Percentiles rank a stretch among this genome's conserved stretches.
These are phyloP conservation scores for Przewalskia tangutica DNA, from an alignment of 257 asterid genomes.

Conservation along the genomic window DNA sequence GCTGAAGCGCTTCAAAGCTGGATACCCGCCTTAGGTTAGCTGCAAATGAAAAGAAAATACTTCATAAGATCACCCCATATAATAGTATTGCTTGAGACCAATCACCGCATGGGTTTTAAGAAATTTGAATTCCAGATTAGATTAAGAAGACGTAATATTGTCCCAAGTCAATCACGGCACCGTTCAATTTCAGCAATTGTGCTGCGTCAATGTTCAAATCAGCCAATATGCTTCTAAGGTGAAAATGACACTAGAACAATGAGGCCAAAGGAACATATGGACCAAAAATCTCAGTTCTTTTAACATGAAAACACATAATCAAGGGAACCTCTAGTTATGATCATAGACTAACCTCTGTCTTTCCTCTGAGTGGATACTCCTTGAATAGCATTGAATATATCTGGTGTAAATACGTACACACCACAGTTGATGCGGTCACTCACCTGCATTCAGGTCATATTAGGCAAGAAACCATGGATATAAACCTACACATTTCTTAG, in stretches of 20 bases:
- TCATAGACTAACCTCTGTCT: conserved; percentile 59
- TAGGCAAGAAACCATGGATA: background rate
- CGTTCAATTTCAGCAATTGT: background rate
- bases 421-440: conserved; percentile 90
- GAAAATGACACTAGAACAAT: background rate
- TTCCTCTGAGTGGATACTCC: conserved; percentile 67
- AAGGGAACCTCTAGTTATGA: background rate
- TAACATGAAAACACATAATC: background rate
- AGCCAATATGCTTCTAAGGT: background rate
- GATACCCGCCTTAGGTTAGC: conserved; percentile 77
- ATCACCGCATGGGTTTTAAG: background rate
- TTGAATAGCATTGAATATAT: conserved; percentile 70
- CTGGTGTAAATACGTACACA: conserved; percentile 75
- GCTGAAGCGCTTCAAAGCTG: conserved; percentile 89
- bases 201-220: background rate
- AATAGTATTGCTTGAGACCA: background rate
- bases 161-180: background rate
- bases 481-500: background rate
- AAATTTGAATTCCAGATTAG: background rate
- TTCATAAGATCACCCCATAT: background rate
- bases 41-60: conserved; percentile 17
- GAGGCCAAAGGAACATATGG: background rate
- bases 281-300: background rate
- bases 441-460: conserved; percentile 36
- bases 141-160: background rate